Evolutionary conservation across 306 rosid genomes (phyloP).

Genomic region (Glycine latifolia): DNA sequence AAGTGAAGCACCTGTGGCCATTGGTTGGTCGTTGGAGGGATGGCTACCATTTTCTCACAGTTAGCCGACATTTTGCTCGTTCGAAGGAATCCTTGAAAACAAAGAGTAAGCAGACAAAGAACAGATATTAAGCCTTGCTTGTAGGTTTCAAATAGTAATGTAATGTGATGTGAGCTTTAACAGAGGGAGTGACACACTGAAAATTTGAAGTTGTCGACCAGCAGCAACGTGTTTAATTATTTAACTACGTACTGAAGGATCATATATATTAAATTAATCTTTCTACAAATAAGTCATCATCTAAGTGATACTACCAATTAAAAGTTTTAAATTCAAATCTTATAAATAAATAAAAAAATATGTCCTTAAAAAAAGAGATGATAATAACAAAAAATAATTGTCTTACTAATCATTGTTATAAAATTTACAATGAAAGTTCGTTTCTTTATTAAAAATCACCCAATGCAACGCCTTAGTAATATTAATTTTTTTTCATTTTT

Average conservation of each 20-base stretch:
- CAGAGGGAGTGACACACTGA: not conserved
- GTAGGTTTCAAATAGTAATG: slow-evolving; percentile 47
- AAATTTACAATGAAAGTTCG: too few species aligned
- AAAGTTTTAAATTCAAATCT: too few species aligned
- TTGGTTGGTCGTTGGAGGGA: slow-evolving; percentile 65
- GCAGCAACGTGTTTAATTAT: not conserved
- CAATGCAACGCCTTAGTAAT: not conserved
- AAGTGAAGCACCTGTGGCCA: slow-evolving; percentile 74
- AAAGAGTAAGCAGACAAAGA: slow-evolving; percentile 77
- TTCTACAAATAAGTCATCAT: too few species aligned
- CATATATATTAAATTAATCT: not conserved
- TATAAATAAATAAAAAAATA: too few species aligned
- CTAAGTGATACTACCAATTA: too few species aligned
- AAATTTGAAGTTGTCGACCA: slow-evolving; percentile 12
- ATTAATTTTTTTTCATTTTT: not conserved
- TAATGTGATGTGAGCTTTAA: not conserved
- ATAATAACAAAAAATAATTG: too few species aligned
- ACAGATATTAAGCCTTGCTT: slow-evolving; percentile 61
- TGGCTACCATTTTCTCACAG: slow-evolving; percentile 65
- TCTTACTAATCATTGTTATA: too few species aligned
- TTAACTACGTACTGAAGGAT: not conserved
- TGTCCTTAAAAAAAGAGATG: too few species aligned
- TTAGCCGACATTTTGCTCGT: slow-evolving; percentile 64
- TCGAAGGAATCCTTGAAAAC: slow-evolving; percentile 66
- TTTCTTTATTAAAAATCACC: not conserved